Evolutionary conservation across 352 stramenopile species (phyloP), one percentile per base, ranked within the genome.

Genomic region (Elongisporangium anandrum): DNA sequence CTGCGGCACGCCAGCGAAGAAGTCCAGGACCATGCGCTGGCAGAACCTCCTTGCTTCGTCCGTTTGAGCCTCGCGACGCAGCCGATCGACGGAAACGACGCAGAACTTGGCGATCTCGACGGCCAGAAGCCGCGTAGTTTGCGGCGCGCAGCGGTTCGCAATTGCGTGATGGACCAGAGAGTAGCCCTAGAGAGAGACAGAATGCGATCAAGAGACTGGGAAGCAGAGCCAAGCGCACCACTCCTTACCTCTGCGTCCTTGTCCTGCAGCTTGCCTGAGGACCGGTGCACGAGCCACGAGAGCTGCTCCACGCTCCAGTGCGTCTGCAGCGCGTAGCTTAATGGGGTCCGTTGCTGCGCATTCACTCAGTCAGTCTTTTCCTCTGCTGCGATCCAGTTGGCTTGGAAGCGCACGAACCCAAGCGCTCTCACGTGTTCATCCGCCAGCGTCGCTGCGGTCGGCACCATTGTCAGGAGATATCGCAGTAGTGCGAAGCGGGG

Each of bases 1-100:
- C 49, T 88, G 70, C 1, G 83, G 75, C 1, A 91, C 79, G 6
- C 79, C 80, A 0, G 77, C 64, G 54, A 92, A 85, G 39, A 75
- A 74, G 26, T 85, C 70, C n/a, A 72, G 50, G 1, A 85, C 52
- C 53, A 73, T 71, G 2, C 64, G 74, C 4, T 70, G 60, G 54
- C 76, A 88, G 17, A 84, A 68, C 78, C 88, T n/a, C 19, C 55
- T 23, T 20, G 21, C 7, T n/a, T n/a, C 29, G 29, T 15, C 5
- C 9, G 29, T 41, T 8, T 41, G 29, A 15, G 5, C 13, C 29
- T 41, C 29, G 5, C 29, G 29, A 13, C 29, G 29, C 29, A 90
- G 59, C 15, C 72, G 55, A 4, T 71, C 39, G 3, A 80, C 49
- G 1, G 57, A 50, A 0, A 52, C 3, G 1, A 81, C 23, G 57